A percentile compares a stretch with the other conserved stretches of the same genome.
These are phyloP conservation scores for Metarhizium guizhouense DNA, from an alignment of 2,329 filamentous ascomycete species.

Conservation along the genomic window DNA sequence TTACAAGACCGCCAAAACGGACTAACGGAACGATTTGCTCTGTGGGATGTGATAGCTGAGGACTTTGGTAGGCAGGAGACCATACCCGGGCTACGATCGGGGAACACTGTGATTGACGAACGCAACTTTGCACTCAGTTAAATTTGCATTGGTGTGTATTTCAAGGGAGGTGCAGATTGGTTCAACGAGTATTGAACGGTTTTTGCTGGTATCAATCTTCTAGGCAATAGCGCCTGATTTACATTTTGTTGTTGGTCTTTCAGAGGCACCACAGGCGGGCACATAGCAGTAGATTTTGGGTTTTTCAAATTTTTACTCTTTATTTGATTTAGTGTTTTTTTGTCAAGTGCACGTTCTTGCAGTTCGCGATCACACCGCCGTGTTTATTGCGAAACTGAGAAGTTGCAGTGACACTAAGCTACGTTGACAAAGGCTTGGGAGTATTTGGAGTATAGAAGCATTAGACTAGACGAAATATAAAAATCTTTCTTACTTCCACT, in stretches of 20 bases:
- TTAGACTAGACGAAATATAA: too few relatives aligned
- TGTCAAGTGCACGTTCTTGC: neutral
- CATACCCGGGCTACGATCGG: slow-evolving; percentile 23
- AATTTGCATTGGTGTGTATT: neutral
- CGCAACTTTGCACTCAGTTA: slow-evolving; percentile 22
- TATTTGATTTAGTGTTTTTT: neutral
- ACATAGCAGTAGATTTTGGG: slow-evolving; percentile 5
- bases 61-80: slow-evolving; percentile 29
- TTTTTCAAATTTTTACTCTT: slow-evolving; percentile 1
- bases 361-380: too few relatives aligned
- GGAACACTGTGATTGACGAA: slow-evolving; percentile 30
- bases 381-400: too few relatives aligned
- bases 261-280: neutral
- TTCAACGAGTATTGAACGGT: neutral
- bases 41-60: slow-evolving; percentile 27
- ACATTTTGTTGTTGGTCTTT: slow-evolving; percentile 1
- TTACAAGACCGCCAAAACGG: slow-evolving; percentile 6
- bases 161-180: neutral
- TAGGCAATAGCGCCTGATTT: slow-evolving; percentile 5
- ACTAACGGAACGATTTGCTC: slow-evolving; percentile 21
- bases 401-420: too few relatives aligned
- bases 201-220: slow-evolving; percentile 2
- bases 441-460: too few relatives aligned
- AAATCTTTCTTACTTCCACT: too few relatives aligned
- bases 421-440: too few relatives aligned